A percentile compares a stretch with the other conserved stretches of the same genome.
phyloP scores from a whole-genome alignment of 768 basidiomycete genomes.

The Leccinum boreale region DNA sequence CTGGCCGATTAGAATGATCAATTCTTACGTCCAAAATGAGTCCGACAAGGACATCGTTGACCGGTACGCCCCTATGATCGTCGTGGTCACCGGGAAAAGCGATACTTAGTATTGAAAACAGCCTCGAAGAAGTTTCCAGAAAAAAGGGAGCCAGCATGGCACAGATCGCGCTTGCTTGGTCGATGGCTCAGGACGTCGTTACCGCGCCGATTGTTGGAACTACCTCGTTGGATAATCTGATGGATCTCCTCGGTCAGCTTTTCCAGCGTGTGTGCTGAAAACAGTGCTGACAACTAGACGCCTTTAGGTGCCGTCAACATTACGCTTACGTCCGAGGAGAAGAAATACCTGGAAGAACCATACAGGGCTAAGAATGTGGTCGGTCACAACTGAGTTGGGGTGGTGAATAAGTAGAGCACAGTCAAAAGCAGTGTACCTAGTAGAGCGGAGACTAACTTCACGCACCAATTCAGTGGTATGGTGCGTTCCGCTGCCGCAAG shows the following conservation, averaged over 20 bases:
- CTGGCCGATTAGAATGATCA: neutral
- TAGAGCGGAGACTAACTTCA: neutral
- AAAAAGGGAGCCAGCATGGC: constrained; percentile 1
- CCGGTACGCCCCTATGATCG: neutral
- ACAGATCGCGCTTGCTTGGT: constrained; percentile 3
- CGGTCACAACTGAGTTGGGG: constrained; percentile 37
- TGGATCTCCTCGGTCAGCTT: constrained; percentile 8
- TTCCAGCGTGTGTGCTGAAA: neutral
- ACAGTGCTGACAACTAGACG: neutral
- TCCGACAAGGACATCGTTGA: constrained; percentile 8
- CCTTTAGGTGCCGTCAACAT: constrained; percentile 3
- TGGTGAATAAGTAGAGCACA: neutral
- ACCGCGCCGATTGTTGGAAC: constrained; percentile 8
- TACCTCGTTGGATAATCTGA: constrained; percentile 6
- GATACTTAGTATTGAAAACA: neutral
- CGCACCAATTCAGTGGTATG: neutral
- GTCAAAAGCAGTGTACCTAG: neutral
- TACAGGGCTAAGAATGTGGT: constrained; percentile 29
- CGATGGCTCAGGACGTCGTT: constrained; percentile 5
- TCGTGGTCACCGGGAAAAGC: neutral
- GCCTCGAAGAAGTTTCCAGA: constrained; percentile 8
- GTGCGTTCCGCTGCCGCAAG: neutral
- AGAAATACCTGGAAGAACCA: constrained; percentile 10
- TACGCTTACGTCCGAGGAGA: constrained; percentile 8
- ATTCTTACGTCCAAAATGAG: constrained; percentile 9